These are phyloP conservation scores for Colletotrichum costaricense DNA, from an alignment of 2,329 filamentous ascomycete species.

Conservation along the genomic window DNA sequence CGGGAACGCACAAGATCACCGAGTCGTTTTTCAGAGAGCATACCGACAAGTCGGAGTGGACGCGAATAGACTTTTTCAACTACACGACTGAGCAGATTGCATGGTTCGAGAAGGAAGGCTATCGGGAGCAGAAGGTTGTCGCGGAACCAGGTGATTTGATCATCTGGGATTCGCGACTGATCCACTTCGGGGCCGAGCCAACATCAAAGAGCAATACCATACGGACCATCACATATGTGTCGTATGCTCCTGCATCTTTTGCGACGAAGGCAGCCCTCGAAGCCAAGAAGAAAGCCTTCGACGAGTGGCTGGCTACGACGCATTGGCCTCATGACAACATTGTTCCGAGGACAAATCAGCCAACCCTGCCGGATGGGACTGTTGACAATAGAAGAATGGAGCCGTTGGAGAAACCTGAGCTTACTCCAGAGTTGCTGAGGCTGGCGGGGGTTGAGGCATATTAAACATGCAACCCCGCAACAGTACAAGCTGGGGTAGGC, in stretches of 20 bases:
- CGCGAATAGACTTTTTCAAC: constrained; percentile 4
- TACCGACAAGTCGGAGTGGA: constrained; percentile 3
- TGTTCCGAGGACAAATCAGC: constrained; percentile 39
- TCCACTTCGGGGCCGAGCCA: constrained; percentile 43
- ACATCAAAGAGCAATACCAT: constrained; percentile 44
- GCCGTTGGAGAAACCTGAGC: constrained; percentile 10
- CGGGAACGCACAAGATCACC: constrained; percentile 11
- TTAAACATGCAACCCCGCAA: neutral
- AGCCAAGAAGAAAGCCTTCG: constrained; percentile 38
- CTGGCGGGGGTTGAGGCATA: constrained; percentile 6
- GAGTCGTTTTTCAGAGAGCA: constrained; percentile 18
- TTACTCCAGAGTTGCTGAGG: constrained; percentile 3
- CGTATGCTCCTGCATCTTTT: constrained; percentile 48
- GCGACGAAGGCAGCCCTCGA: constrained; percentile 43
- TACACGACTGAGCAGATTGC: constrained; percentile 14
- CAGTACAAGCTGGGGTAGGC: too few relatives aligned
- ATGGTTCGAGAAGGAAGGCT: constrained; percentile 46
- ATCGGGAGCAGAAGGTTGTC: constrained; percentile 45
- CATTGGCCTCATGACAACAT: constrained; percentile 52
- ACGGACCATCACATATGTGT: constrained; percentile 48
- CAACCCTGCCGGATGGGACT: constrained; percentile 35
- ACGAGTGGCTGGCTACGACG: constrained; percentile 40
- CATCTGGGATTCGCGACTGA: constrained; percentile 48
- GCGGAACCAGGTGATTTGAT: constrained; percentile 49
- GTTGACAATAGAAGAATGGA: constrained; percentile 26